phyloP scores from a whole-genome alignment of 371 early-diverging fungal genomes.

The Circinella minor region DNA sequence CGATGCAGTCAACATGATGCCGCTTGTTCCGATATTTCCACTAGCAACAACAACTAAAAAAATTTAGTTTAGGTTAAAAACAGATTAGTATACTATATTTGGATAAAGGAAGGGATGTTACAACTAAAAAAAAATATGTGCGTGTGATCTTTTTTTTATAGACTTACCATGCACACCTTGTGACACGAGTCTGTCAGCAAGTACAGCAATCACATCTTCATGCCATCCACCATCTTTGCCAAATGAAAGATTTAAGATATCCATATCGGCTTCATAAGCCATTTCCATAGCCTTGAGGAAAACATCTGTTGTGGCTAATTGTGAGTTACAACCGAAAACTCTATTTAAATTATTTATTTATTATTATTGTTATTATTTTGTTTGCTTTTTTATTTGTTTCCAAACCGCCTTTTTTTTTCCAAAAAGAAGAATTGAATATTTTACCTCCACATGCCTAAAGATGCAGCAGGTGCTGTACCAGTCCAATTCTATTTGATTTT shows the following conservation, averaged over 20 bases:
- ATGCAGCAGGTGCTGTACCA: constrained; percentile 70
- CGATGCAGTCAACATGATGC: constrained; percentile 60
- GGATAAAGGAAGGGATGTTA: not conserved
- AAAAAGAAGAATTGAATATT: too few species aligned
- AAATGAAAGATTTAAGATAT: constrained; percentile 30
- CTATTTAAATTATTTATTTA: constrained; percentile 16
- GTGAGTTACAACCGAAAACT: constrained; percentile 46
- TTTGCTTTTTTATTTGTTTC: not conserved
- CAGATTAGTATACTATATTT: not conserved
- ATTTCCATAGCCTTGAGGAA: constrained; percentile 75
- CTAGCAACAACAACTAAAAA: constrained; percentile 48
- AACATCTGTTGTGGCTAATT: constrained; percentile 69
- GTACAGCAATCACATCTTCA: constrained; percentile 36
- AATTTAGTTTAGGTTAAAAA: not conserved
- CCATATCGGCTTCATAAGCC: constrained; percentile 70
- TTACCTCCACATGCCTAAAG: constrained; percentile 46
- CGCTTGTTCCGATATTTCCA: constrained; percentile 75
- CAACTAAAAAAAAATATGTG: not conserved
- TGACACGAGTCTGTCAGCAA: constrained; percentile 38
- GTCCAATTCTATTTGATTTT: constrained; percentile 35
- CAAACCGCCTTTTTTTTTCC: not conserved
- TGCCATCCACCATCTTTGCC: constrained; percentile 42
- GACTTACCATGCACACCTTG: constrained; percentile 40
- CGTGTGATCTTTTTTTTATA: not conserved
- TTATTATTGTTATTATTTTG: not conserved